A percentile compares a stretch with the other conserved stretches of the same genome.
Evolutionary conservation across 2,329 filamentous ascomycete species (phyloP).

Genomic region (Botrytis cinerea): DNA sequence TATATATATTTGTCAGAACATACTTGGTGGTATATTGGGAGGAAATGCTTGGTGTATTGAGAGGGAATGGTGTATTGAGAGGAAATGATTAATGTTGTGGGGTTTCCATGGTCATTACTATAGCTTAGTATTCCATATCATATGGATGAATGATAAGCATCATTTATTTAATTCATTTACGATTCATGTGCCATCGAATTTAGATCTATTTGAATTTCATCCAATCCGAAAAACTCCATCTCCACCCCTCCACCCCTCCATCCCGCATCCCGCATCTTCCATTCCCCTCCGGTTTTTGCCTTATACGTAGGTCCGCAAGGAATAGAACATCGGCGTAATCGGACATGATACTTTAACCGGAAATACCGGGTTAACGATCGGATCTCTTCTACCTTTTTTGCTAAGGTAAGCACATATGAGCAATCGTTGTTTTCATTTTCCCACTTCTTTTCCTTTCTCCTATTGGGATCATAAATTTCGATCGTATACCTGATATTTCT

Average conservation of each 20-base stretch:
- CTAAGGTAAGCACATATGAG: slow-evolving; percentile 1
- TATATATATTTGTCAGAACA: not conserved
- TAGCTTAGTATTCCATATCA: not conserved
- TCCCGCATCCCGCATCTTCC: not conserved
- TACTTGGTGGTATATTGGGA: not conserved
- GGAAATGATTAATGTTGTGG: not conserved
- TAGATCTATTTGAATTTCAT: not conserved
- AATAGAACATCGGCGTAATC: not conserved
- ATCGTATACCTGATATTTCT: not conserved
- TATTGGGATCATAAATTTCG: not conserved
- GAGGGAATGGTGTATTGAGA: not conserved
- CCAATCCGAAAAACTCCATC: not conserved
- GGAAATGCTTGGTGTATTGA: not conserved
- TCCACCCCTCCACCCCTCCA: too few species aligned
- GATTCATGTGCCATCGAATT: not conserved
- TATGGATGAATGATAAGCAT: slow-evolving; percentile 9
- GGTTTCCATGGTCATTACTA: not conserved
- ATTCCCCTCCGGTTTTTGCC: not conserved
- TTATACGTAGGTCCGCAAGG: not conserved
- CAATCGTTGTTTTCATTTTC: not conserved
- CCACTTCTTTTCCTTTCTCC: not conserved
- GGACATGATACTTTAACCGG: not conserved
- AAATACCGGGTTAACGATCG: not conserved
- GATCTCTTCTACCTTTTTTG: not conserved
- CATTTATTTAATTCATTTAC: not conserved